Evolutionary conservation across 345 rosid genomes (phyloP), one percentile per base, ranked within the genome.

Genomic region (Combretum micranthum): DNA sequence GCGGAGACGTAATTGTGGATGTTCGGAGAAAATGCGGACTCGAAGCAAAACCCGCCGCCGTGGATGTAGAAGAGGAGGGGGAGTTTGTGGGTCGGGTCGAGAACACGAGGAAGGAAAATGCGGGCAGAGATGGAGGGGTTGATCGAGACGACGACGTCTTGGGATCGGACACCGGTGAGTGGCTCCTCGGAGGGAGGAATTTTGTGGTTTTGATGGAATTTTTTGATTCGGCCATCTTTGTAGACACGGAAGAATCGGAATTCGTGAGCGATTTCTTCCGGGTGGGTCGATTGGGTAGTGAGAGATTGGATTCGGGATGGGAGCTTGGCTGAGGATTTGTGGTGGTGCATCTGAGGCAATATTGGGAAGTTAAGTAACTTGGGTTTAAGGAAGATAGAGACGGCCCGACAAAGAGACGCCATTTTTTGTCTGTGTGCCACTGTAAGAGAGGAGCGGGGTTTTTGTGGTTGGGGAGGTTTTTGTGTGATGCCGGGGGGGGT

Each of bases 241-340:
- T n/a, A 60, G 23, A 64, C 69, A 11, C 62, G 64, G 74, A 77
- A 77, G 69, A 68, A 70, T 20, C 65, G 73, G 55, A 77, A 77
- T 47, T 64, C 68, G 8, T 61, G 73, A 57, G 58, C 53, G 25
- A 64, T 61, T 42, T 64, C 75, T 2, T 52, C 13, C 44, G 55
- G 47, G 74, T 61, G 4, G 25, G 45, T 67, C 66, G 69, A 4
- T 59, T 62, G 37, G 69, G 47, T 6, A 21, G 56, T 13, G 51
- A 63, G 2, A 45, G 68, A 0, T 66, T 64, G 26, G 52, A 18
- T 15, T 15, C 32, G 55, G 50, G 42, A 8, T 46, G 7, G 55
- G 15, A 16, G 26, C 42, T 26, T 2, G 52, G 22, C 7, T 17
- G 61, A 9, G 13, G 52, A 15, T 12, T n/a, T 4, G 52, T 16